Conservation (phyloP, 768 basidiomycete species). For the Tulasnella sp. region DNA sequence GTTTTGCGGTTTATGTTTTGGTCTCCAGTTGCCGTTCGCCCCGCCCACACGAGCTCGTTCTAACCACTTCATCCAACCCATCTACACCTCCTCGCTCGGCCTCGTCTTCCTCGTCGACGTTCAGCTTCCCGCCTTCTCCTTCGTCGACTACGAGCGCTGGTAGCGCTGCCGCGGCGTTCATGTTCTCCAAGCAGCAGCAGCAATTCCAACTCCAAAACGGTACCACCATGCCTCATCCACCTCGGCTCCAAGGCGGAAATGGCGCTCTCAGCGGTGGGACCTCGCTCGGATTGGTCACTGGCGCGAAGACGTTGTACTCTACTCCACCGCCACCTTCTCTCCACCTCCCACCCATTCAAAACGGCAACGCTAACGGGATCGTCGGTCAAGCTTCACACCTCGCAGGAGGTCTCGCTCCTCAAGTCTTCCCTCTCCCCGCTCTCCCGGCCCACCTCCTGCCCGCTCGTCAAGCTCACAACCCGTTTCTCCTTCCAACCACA, state of each 20-base stretch:
- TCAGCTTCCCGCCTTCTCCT: conserved; percentile 43
- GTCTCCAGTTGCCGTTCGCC: conserved; percentile 24
- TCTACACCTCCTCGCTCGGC: conserved; percentile 29
- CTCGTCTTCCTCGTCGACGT: conserved; percentile 40
- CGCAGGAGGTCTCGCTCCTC: neutral
- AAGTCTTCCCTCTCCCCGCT: neutral
- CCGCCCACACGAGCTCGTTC: conserved; percentile 28
- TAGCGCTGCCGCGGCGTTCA: neutral
- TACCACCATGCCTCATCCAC: no score
- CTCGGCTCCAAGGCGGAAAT: neutral
- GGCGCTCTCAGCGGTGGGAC: neutral
- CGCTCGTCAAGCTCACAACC: neutral
- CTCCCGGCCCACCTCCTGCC: neutral
- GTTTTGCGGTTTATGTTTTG: neutral
- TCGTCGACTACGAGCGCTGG: conserved; percentile 28
- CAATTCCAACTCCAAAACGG: neutral
- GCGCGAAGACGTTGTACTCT: neutral
- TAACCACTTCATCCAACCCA: conserved; percentile 38
- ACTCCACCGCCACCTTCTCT: neutral
- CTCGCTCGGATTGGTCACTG: neutral
- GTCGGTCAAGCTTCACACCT: neutral
- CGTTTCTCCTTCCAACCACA: neutral
- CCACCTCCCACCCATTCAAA: conserved; percentile 41
- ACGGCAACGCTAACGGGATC: neutral
- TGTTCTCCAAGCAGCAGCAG: conserved; percentile 7